Base-by-base conservation (phyloP, 108 stramenopile genomes). In the Seminavis robusta region DNA sequence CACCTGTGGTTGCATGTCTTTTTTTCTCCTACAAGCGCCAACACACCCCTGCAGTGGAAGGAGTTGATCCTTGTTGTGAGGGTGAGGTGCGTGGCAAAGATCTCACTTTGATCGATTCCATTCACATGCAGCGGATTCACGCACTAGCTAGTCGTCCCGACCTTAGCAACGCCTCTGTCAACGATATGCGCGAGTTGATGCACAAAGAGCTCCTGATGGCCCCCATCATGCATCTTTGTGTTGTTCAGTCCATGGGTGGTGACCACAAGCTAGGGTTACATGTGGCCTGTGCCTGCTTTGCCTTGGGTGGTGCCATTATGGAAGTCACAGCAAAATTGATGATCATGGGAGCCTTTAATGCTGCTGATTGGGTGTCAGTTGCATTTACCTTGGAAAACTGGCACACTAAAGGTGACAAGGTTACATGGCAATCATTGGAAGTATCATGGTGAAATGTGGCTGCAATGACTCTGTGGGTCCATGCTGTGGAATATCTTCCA, bases 371-470 rank as follows among this genome's bases (percentile, higher is more conserved):
- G 81, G 24, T 87, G 25, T 53, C 81, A 0, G 61, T 49, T 21
- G 64, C 73, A 32, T 91, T 86, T 63, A 85, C 87, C 53, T 46
- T 91, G 26, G 57, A 69, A 36, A 64, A 71, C 45, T 91, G 89
- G 89, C 55, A 59, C 3, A 54, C 23, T 5, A 25, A 24, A 10
- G 38, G 17, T 15, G 83, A 84, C 55, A 46, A 77, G 1, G 58
- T 73, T 25, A 85, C 85, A 29, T 91, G 89, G 85, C 56, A 81
- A 36, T 53, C 70, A 0, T 45, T 91, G 63, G 89, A 91, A 70
- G 69, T 87, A 44, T 71, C 75, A 32, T 65, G 74, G 32, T 3
- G 39, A 50, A 57, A 77, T 76, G 51, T 81, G 77, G 4, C 51
- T 44, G 54, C 69, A n/a, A 46, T 74, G 44, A 42, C 65, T 32